Evolutionary conservation across 768 basidiomycete genomes (phyloP).

Genomic region (Mycena latifolia): DNA sequence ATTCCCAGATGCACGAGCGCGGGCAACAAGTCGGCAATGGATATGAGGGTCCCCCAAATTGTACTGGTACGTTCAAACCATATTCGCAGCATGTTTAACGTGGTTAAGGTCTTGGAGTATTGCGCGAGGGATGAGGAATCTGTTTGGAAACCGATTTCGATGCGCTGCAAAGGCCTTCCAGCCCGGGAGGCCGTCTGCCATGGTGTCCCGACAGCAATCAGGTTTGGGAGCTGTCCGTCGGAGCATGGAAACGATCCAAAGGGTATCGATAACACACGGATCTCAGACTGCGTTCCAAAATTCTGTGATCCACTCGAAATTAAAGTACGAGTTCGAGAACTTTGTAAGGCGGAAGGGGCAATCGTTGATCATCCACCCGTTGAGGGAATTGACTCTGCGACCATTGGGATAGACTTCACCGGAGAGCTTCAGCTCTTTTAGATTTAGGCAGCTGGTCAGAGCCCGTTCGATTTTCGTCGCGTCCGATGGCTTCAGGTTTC

Average conservation of each 20-base stretch:
- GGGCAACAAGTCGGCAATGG: slow-evolving; percentile 5
- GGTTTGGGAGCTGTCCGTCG: neutral
- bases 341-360: slow-evolving; percentile 19
- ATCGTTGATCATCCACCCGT: slow-evolving; percentile 16
- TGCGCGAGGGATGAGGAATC: neutral
- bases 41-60: neutral
- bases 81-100: slow-evolving; percentile 1
- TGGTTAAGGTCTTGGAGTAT: slow-evolving; percentile 12
- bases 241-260: neutral
- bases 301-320: neutral
- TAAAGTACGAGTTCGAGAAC: slow-evolving; percentile 19
- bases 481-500: neutral
- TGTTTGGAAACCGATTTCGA: neutral
- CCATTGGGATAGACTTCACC: neutral
- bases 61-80: neutral
- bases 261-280: slow-evolving; percentile 10
- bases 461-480: neutral
- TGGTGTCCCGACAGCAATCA: neutral
- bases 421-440: slow-evolving; percentile 3
- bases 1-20: slow-evolving; percentile 10
- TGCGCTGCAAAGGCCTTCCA: slow-evolving; percentile 11
- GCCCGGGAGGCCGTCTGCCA: neutral
- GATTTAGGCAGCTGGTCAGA: slow-evolving; percentile 10
- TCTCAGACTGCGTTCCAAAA: slow-evolving; percentile 19
- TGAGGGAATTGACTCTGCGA: neutral